phyloP scores from a whole-genome alignment of 306 rosid genomes.

The Cucumis melo region DNA sequence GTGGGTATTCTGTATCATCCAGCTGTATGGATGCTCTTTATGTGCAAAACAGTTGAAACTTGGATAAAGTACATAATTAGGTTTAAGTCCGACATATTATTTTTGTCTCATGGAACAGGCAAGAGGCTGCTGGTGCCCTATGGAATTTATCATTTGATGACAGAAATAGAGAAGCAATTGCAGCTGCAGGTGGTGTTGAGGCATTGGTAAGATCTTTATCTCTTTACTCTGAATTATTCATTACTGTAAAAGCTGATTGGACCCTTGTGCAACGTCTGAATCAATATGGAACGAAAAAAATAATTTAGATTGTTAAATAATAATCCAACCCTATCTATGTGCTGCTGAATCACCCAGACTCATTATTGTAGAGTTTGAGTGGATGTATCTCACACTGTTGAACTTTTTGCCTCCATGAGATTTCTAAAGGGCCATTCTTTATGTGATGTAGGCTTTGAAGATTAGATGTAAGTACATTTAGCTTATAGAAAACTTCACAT shows the following conservation, averaged over 20 bases:
- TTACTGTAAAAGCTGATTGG: neutral
- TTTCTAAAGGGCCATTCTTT: neutral
- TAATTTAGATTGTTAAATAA: neutral
- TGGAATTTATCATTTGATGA: conserved; percentile 99
- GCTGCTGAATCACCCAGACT: neutral
- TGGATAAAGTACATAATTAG: neutral
- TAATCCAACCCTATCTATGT: neutral
- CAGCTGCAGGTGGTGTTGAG: conserved; percentile 93
- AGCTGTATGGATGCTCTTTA: neutral
- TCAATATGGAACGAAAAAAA: neutral
- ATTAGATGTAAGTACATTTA: neutral
- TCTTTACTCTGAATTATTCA: neutral
- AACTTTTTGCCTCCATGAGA: neutral
- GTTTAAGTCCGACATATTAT: neutral
- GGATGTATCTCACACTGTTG: neutral
- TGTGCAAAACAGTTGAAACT: neutral
- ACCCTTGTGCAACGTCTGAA: conserved; percentile 1
- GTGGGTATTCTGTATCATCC: neutral
- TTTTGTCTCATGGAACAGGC: conserved; percentile 34
- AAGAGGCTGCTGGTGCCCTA: conserved; percentile 99
- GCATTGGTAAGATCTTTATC: conserved; percentile 62
- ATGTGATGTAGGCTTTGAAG: neutral
- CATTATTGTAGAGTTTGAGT: neutral
- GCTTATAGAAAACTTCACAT: neutral
- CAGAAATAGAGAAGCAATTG: conserved; percentile 96